Base-by-base conservation (phyloP, 2,329 filamentous ascomycete species). In the Xylaria sp. region DNA sequence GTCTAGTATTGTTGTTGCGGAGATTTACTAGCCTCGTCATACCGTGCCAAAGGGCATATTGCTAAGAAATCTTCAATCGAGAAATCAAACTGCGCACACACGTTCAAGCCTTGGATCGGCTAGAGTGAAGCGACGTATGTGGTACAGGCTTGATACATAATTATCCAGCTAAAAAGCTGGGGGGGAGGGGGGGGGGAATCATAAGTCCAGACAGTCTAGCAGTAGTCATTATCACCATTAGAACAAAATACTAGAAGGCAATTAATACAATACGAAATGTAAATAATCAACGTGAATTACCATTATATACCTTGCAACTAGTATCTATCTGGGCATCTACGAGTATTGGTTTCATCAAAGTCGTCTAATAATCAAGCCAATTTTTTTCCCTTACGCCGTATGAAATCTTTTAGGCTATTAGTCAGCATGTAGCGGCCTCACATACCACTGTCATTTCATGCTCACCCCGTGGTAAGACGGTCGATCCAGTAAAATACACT, bases 311-410 rank as follows among this genome's bases (percentile, higher is more conserved):
- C 47, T 58, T 42, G 32, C 27, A n/a, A 50, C 27, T 18, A 58
- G 48, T 42, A 18, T 62, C 48, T 68, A 57, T 54, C 21, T 61
- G 9, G 35, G 44, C 12, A 58, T 61, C 29, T 21, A 16, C 18
- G 23, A 55, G 37, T 13, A 27, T 47, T 53, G 3, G 8, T 12
- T 62, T 27, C 18, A 9, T 29, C 8, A 32, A 48, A 40, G 18
- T 23, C 13, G n/a, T 48, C 10, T 21, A 16, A 37, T 63, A 23
- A 40, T 50, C 16, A 40, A 16, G 16, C 48, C 21, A 5, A 32
- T 23, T 54, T 55, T n/a, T 23, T 25, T 35, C 23, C 12, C 13
- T 53, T 50, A 3, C 13, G 23, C 40, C 51, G 16, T 37, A 21
- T 12, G 18, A 5, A 27, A 16, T 9, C 9, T 35, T 59, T n/a